A percentile compares a stretch with the other conserved stretches of the same genome.
These are phyloP conservation scores for Harrya chromipes DNA, from an alignment of 768 basidiomycete species.

Conservation along the genomic window DNA sequence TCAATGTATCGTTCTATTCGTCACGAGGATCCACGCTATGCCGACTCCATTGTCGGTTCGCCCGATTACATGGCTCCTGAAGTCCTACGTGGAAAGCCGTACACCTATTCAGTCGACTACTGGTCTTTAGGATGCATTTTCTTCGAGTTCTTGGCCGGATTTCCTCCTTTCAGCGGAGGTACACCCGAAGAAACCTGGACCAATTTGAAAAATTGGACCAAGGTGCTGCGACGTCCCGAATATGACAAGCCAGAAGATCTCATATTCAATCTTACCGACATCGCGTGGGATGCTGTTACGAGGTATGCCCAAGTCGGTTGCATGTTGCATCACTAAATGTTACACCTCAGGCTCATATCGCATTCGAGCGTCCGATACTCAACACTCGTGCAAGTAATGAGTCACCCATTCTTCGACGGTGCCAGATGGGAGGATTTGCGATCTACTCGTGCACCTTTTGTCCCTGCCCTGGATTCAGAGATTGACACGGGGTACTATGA, in stretches of 20 bases:
- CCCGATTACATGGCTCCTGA: conserved; percentile 99
- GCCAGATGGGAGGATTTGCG: conserved; percentile 81
- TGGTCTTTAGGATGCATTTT: conserved; percentile 99
- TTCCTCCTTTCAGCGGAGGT: conserved; percentile 95
- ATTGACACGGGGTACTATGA: conserved; percentile 95
- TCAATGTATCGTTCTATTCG: conserved; percentile 93
- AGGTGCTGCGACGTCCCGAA: conserved; percentile 86
- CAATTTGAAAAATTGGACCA: conserved; percentile 97
- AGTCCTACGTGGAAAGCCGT: conserved; percentile 90
- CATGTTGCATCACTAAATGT: neutral
- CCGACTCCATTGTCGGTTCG: conserved; percentile 96
- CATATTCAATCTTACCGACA: conserved; percentile 92
- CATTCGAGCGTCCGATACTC: conserved; percentile 79
- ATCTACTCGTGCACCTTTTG: conserved; percentile 77
- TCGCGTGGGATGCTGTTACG: conserved; percentile 93
- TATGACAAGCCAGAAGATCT: conserved; percentile 96
- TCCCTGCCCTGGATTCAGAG: conserved; percentile 92
- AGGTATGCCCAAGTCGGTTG: conserved; percentile 43
- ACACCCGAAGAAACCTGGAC: conserved; percentile 99
- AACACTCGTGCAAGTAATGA: conserved; percentile 66
- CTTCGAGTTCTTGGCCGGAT: conserved; percentile 95
- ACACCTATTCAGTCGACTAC: conserved; percentile 94
- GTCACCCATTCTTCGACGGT: conserved; percentile 79
- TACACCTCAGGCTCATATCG: conserved; percentile 67
- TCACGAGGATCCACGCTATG: conserved; percentile 87